phyloP scores from a whole-genome alignment of 139 green algal genomes.

The Chloropicon primus region DNA sequence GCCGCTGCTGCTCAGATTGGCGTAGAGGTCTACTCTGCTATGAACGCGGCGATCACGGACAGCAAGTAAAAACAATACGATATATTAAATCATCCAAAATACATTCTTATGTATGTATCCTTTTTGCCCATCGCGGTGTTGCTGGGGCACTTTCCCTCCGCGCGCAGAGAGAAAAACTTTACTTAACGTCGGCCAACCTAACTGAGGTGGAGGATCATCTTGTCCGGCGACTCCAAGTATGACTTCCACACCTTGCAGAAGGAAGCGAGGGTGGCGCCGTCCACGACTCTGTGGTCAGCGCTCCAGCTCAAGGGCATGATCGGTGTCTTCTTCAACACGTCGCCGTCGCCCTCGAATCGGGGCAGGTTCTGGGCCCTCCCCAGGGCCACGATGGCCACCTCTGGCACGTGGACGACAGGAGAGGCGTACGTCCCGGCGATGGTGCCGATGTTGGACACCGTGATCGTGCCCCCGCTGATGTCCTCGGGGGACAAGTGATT shows the following conservation, averaged over 20 bases:
- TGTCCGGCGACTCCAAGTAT: conserved; percentile 49
- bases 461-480: not conserved
- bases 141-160: too few relatives aligned
- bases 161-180: not conserved
- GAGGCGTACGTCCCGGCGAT: conserved; percentile 51
- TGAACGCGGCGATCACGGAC: conserved; percentile 44
- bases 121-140: too few relatives aligned
- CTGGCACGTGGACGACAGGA: conserved; percentile 53
- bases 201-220: conserved; percentile 46
- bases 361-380: conserved; percentile 36
- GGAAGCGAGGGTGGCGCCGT: conserved; percentile 64
- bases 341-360: conserved; percentile 8
- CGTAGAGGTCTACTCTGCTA: conserved; percentile 74
- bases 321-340: not conserved
- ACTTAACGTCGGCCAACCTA: not conserved
- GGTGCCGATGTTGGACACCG: not conserved
- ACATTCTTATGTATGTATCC: too few relatives aligned
- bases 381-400: conserved; percentile 72
- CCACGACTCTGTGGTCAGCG: conserved; percentile 71
- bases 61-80: not conserved
- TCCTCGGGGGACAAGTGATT: not conserved
- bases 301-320: conserved; percentile 52
- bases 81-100: too few relatives aligned
- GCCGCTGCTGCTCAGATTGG: conserved; percentile 70
- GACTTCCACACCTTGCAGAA: conserved; percentile 49